phyloP scores from a whole-genome alignment of 805 yeast genomes.

The Vanderwaltozyma tropicalis region DNA sequence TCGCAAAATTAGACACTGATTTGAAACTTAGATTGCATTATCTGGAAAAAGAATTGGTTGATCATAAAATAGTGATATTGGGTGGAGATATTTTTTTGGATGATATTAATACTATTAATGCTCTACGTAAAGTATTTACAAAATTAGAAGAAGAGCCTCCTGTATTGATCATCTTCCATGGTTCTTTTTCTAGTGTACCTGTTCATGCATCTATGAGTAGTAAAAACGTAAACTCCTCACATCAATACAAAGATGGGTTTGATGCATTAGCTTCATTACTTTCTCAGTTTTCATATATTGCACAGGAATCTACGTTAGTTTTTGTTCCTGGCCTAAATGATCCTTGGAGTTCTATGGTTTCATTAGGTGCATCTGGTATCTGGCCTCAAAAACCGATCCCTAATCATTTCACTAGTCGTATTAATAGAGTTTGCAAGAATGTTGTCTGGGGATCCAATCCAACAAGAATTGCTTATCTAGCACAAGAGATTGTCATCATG shows the following conservation, averaged over 20 bases:
- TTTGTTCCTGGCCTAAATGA: slow-evolving; percentile 87
- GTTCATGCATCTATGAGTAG: slow-evolving; percentile 48
- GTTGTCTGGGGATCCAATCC: slow-evolving; percentile 69
- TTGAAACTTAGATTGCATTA: slow-evolving; percentile 44
- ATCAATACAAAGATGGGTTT: slow-evolving; percentile 54
- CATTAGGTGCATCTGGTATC: slow-evolving; percentile 46
- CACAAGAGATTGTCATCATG: slow-evolving; percentile 70
- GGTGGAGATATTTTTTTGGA: slow-evolving; percentile 72
- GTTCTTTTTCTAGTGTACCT: slow-evolving; percentile 67
- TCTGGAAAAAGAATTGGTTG: slow-evolving; percentile 44
- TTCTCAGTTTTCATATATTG: slow-evolving; percentile 34
- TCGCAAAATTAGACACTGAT: slow-evolving; percentile 50
- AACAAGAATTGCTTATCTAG: slow-evolving; percentile 58
- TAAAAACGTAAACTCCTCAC: slow-evolving; percentile 39
- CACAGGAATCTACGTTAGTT: slow-evolving; percentile 41
- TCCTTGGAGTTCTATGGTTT: slow-evolving; percentile 76
- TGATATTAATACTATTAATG: slow-evolving; percentile 46
- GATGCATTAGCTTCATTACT: slow-evolving; percentile 63
- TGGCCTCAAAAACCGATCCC: slow-evolving; percentile 78
- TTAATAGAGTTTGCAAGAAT: slow-evolving; percentile 47
- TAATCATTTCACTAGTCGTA: slow-evolving; percentile 52
- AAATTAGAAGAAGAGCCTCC: slow-evolving; percentile 51
- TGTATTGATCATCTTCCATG: slow-evolving; percentile 62
- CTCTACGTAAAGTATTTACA: slow-evolving; percentile 51
- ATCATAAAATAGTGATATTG: slow-evolving; percentile 54